phyloP scores from a whole-genome alignment of 768 basidiomycete genomes.

The Suillus tomentosus region DNA sequence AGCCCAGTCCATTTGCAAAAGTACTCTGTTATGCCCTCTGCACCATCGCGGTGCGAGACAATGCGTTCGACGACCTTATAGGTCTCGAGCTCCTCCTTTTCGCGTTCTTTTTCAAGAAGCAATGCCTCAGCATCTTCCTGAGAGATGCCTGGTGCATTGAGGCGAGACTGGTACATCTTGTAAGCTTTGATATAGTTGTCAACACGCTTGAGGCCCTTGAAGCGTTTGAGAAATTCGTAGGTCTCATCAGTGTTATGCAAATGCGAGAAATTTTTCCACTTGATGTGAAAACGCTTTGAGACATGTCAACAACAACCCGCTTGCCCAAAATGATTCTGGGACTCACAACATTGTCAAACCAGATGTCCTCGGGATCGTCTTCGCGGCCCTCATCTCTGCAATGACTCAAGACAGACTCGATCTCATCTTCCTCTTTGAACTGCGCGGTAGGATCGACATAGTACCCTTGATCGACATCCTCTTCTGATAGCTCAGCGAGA shows the following conservation, averaged over 20 bases:
- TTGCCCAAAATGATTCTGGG: neutral
- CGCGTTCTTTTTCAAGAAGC: constrained; percentile 86
- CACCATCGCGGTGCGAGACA: constrained; percentile 72
- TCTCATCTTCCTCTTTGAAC: constrained; percentile 76
- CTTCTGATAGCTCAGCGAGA: constrained; percentile 67
- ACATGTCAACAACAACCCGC: constrained; percentile 14
- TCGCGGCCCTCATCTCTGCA: constrained; percentile 81
- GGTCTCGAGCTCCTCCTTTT: constrained; percentile 88
- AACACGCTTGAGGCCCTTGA: constrained; percentile 94
- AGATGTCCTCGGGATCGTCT: constrained; percentile 76
- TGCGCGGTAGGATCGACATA: constrained; percentile 54
- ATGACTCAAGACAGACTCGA: constrained; percentile 89
- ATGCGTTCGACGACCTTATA: constrained; percentile 92
- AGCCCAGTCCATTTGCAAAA: constrained; percentile 97
- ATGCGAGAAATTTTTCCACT: constrained; percentile 99
- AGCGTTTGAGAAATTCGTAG: constrained; percentile 93
- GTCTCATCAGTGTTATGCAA: constrained; percentile 99
- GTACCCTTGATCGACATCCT: constrained; percentile 56
- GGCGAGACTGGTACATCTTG: constrained; percentile 68
- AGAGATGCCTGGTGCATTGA: constrained; percentile 64
- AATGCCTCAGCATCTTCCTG: constrained; percentile 90
- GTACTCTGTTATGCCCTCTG: constrained; percentile 69
- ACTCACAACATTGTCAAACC: constrained; percentile 84
- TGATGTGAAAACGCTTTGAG: constrained; percentile 92
- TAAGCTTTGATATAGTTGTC: constrained; percentile 98